Evolutionary conservation across 2,329 filamentous ascomycete genomes (phyloP), one percentile per base, ranked within the genome.

Genomic region (Endocalyx cinctus): DNA sequence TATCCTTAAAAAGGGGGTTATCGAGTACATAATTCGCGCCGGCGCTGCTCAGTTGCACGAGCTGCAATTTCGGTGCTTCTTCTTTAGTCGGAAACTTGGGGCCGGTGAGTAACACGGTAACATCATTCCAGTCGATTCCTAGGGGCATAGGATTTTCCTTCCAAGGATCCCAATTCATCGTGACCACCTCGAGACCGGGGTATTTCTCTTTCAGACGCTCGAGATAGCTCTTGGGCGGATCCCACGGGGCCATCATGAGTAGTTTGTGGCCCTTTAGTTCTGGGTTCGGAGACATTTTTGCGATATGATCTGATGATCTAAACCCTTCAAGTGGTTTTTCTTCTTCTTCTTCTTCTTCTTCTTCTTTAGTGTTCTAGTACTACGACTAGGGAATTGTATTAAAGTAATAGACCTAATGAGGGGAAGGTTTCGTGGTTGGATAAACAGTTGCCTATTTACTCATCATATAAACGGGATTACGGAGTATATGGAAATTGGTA

Each of bases 11-110:
- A 1, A 77, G 36, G 2, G 67, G 66, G 10, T 64, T 51, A 3
- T 66, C 50, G 7, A 69, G 31, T 10, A 77, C 49, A 33, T 66
- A 62, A 34, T 78, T 73, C 2, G 67, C 67, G 6, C 74, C 74
- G 2, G 74, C 74, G 34, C 67, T 74, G 15, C 63, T 58, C 6
- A 79, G 62, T 54, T 77, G 73, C 13, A 77, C 64, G 31, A 70
- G 67, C 45, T 70, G 59, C 39, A 79, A 50, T 17, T 64, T 67
- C 2, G 69, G 67, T 2, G 64, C 70, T 12, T 60, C 47, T 6
- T 65, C 63, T 5, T 50, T 46, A 0, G 56, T 51, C 1, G 73
- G 72, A 14, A 76, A 49, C 5, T 55, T 45, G 3, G 54, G 54
- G 7, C 64, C 59, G 1, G 69, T 67, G 18, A 73, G 37, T 13